A percentile compares a stretch with the other conserved stretches of the same genome.
These are phyloP conservation scores for Backusella liffmaniae DNA, from an alignment of 192 early-diverging fungal genomes.

Conservation along the genomic window DNA sequence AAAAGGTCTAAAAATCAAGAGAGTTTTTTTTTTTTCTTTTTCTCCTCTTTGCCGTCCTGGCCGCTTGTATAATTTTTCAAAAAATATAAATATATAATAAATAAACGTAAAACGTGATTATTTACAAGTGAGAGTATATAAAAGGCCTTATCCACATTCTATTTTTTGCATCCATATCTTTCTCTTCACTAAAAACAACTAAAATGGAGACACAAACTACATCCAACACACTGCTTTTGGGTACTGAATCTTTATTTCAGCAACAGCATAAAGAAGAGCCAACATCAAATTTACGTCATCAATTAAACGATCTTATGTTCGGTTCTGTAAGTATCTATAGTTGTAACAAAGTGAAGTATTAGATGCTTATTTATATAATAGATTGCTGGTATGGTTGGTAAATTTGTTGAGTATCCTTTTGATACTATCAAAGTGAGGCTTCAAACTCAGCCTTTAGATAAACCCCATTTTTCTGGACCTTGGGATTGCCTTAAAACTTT, in stretches of 20 bases:
- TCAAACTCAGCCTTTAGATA: slow-evolving; percentile 75
- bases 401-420: slow-evolving; percentile 96
- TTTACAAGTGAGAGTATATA: neutral
- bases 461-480: slow-evolving; percentile 70
- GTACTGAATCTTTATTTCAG: neutral
- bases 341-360: neutral
- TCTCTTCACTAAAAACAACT: neutral
- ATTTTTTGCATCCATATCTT: neutral
- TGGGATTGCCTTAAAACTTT: slow-evolving; percentile 81
- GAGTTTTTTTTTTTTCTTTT: neutral
- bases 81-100: neutral
- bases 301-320: slow-evolving; percentile 33
- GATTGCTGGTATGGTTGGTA: slow-evolving; percentile 89
- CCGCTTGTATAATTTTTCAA: neutral
- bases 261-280: neutral
- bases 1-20: neutral
- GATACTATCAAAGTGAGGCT: slow-evolving; percentile 95
- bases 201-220: slow-evolving; percentile 2
- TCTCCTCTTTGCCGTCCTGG: neutral
- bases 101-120: neutral
- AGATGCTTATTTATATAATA: slow-evolving; percentile 19
- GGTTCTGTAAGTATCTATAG: slow-evolving; percentile 25
- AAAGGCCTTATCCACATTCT: neutral
- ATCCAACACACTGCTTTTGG: neutral
- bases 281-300: slow-evolving; percentile 19